Evolutionary conservation across 2,329 filamentous ascomycete genomes (phyloP), one percentile per base, ranked within the genome.

Genomic region (Coniochaeta pulveracea): DNA sequence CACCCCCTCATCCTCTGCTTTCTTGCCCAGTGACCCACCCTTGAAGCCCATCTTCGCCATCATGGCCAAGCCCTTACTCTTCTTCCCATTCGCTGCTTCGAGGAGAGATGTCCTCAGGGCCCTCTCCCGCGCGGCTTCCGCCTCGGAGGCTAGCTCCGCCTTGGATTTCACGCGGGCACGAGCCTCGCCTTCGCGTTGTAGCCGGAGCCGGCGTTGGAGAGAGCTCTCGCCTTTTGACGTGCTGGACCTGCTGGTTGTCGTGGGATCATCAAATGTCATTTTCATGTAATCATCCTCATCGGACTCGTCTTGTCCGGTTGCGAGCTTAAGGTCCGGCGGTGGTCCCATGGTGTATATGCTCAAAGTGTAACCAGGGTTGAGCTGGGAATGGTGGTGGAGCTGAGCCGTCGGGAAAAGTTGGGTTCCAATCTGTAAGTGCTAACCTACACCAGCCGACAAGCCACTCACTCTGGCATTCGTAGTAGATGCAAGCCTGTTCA

Each of bases 241-340:
- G 15, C 26, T 35, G 43, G 47, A 61, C 51, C 55, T 63, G 48
- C 58, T 69, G 41, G 49, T 52, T 60, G 62, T 52, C 54, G 65
- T 48, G 58, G 69, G 51, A 18, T 93, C 83, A 12, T 73, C 68
- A 51, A 98, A 88, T 10, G 78, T 69, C 89, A 98, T 96, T 47
- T 80, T 85, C 82, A 98, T 93, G 66, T 98, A 96, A 57, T 98
- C 91, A 42, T 95, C 86, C 41, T 86, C 84, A n/a, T n/a, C n/a
- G n/a, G n/a, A n/a, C n/a, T n/a, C 26, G 34, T 44, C 12, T 29
- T 24, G 12, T n/a, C 10, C 30, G 21, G 28, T 36, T 17, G 18
- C n/a, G n/a, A n/a, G n/a, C n/a, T n/a, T n/a, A n/a, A n/a, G n/a
- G n/a, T n/a, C n/a, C n/a, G n/a, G n/a, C n/a, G n/a, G n/a, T n/a